Evolutionary conservation across 73 alveolate genomes (phyloP), one percentile per base, ranked within the genome.

Genomic region (Tetrahymena borealis): DNA sequence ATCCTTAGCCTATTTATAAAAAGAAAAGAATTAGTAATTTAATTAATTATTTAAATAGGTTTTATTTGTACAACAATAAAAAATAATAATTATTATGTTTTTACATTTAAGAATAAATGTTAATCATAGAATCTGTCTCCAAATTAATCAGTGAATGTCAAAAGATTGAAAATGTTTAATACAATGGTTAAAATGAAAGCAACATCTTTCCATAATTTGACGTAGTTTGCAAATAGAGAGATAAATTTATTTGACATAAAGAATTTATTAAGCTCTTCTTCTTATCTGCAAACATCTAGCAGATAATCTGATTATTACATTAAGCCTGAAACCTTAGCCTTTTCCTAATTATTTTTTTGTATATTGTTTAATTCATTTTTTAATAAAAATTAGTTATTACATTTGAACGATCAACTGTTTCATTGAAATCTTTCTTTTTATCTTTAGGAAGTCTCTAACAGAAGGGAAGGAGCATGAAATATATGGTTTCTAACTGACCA

Each of bases 211-310:
- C 97, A 95, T 78, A 95, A 40, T 41, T 94, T 91, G 18, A 93
- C 96, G 77, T 95, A 93, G 79, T 94, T 90, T 13, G 97, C 97
- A 78, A 95, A 78, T 38, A 95, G 38, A 0, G 96, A 91, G 24
- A 95, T 40, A 38, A 95, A 78, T 90, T 90, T 93, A 28, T 95
- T 42, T 78, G 91, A 39, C 38, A 94, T 79, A 18, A 95, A 93
- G 11, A 95, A 38, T 32, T 92, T 91, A 13, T 85, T 91, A 13
- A 95, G 90, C 15, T 93, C 32, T 33, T 78, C 92, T 28, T 95
- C 97, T 90, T 95, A 94, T 38, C 79, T 92, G 78, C 95, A 93
- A 32, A 93, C 90, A 39, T 95, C 97, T 16, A 95, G 94, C 60
- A 95, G 36, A 37, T 91, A 90, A 18, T 95, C 97, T 13, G 97